Base-by-base conservation (phyloP, 345 rosid species). In the Luvunga scandens region DNA sequence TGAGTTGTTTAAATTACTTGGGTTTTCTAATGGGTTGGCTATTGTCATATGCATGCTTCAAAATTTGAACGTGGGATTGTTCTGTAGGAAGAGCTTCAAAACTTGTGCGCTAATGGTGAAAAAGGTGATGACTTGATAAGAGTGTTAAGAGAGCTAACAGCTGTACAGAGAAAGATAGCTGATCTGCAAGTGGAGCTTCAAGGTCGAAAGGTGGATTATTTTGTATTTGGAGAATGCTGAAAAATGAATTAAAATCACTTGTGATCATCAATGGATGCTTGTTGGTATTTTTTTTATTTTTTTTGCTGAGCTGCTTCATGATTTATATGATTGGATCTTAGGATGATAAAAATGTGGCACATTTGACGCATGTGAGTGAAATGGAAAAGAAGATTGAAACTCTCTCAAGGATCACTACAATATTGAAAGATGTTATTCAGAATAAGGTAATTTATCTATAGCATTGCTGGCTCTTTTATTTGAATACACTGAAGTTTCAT, bases 261-360 rank as follows among this genome's bases (percentile, higher is more conserved):
- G 34, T 69, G 34, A 42, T 45, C 25, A 19, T 18, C 45, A 25
- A 12, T 22, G 8, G 34, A 24, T 60, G 9, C 45, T 72, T 59
- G 30, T 55, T 30, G 28, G 57, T 69, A 55, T 69, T 60, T 38
- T 4, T 27, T 25, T 76, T 69, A 55, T 69, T 60, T 38, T 4
- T 27, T 25, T 76, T 38, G 36, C 61, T 81, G 64, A 71, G 12
- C 16, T 53, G 56, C 33, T 63, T 76, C 19, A 9, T 80, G 33
- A 33, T 69, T 57, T 76, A 33, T 64, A 69, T 84, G 34, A 27
- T 63, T 45, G 36, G 66, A 63, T 62, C 64, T 68, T 81, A 94
- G 98, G 98, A 94, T 83, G 99, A 97, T 78, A 97, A 93, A 78
- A 97, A 94, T 81, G 99, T 94, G 76, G 89, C 98, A 5, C 98